These are phyloP conservation scores for Dothideomycetes sp. DNA, from an alignment of 2,329 filamentous ascomycete genomes.

Conservation along the genomic window DNA sequence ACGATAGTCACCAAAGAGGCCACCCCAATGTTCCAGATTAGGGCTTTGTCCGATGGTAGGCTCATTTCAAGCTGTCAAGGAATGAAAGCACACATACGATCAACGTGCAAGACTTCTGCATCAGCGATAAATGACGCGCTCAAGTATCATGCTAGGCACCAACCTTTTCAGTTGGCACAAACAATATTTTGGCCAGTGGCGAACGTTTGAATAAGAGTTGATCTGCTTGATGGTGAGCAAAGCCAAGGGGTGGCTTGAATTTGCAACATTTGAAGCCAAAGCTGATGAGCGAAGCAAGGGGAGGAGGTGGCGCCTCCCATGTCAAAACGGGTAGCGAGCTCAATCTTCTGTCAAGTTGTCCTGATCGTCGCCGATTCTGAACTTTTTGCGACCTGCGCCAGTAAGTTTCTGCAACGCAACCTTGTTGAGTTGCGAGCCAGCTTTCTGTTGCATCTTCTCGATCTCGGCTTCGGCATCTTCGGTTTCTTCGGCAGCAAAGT, in stretches of 20 bases:
- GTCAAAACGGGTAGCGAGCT: conserved; percentile 7
- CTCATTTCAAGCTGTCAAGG: conserved; percentile 5
- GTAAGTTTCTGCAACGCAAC: conserved; percentile 83
- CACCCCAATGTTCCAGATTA: conserved; percentile 1
- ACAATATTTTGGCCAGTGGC: background rate
- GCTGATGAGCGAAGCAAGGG: conserved; percentile 8
- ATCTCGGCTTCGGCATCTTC: conserved; percentile 93
- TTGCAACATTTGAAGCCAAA: background rate
- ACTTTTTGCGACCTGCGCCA: conserved; percentile 72
- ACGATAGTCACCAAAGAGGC: conserved; percentile 1
- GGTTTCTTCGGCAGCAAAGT: conserved; percentile 81
- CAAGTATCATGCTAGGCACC: conserved; percentile 1
- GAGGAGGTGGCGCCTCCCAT: conserved; percentile 7
- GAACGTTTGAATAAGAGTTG: background rate
- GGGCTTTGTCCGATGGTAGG: conserved; percentile 7
- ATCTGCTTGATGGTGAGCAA: conserved; percentile 8
- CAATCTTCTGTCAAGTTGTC: conserved; percentile 34
- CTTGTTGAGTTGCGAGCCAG: conserved; percentile 80
- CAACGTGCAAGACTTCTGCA: background rate
- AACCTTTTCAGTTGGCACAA: conserved; percentile 1
- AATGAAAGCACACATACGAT: conserved; percentile 8
- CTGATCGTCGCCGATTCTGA: conserved; percentile 65
- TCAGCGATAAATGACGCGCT: background rate
- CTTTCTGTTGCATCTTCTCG: conserved; percentile 92
- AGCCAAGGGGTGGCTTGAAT: conserved; percentile 6